phyloP scores from a whole-genome alignment of 78 protist species.

The Dictyostelium discoideum region DNA sequence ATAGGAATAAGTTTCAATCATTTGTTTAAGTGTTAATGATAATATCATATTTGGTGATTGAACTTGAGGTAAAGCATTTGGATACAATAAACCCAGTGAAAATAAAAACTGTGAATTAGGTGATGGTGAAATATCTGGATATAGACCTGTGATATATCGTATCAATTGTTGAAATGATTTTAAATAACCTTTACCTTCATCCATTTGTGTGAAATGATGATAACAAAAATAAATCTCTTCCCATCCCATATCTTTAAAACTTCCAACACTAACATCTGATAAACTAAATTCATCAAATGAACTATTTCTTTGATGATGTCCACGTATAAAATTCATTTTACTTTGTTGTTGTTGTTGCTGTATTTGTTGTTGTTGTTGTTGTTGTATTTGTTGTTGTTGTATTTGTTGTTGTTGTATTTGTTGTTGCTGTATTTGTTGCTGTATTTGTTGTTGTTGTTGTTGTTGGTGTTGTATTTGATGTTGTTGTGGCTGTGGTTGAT shows the following conservation, averaged over 20 bases:
- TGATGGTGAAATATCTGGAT: conserved; percentile 23
- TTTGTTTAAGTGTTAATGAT: not conserved
- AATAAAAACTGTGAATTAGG: conserved; percentile 44
- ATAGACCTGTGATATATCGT: conserved; percentile 5
- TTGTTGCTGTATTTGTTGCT: not conserved
- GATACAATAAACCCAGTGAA: conserved; percentile 23
- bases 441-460: not conserved
- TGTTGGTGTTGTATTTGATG: not conserved
- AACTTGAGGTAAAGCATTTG: conserved; percentile 9
- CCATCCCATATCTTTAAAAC: conserved; percentile 36
- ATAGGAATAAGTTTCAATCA: conserved; percentile 34
- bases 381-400: not conserved
- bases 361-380: not conserved
- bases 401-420: not conserved
- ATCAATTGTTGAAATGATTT: conserved; percentile 43
- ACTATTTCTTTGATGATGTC: conserved; percentile 63
- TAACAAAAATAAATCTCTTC: conserved; percentile 62
- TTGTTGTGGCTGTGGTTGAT: not conserved
- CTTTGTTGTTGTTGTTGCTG: conserved; percentile 3
- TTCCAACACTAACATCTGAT: not conserved
- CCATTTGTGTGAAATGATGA: conserved; percentile 43
- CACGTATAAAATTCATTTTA: conserved; percentile 8
- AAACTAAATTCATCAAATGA: conserved; percentile 28
- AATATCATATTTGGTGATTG: conserved; percentile 9
- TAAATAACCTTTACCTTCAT: conserved; percentile 50